These are phyloP conservation scores for Trapa incisa DNA, from an alignment of 345 rosid genomes.

Conservation along the genomic window DNA sequence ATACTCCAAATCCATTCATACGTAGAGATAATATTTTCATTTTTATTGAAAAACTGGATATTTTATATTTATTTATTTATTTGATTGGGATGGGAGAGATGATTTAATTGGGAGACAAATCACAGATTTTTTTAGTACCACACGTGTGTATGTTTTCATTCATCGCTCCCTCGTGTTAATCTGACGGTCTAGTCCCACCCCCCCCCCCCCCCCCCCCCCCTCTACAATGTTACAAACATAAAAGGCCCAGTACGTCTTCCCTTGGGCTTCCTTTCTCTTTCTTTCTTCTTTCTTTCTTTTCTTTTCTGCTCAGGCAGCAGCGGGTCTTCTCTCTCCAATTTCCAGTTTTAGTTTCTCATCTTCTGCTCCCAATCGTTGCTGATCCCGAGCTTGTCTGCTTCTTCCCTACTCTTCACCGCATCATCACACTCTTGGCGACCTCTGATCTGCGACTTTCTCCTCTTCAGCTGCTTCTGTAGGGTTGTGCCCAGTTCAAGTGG, in stretches of 20 bases:
- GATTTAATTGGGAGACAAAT: no score
- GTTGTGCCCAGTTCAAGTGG: not conserved
- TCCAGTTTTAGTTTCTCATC: not conserved
- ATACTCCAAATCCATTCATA: no score
- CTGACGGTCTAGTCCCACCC: conserved; percentile 2
- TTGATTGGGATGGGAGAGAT: no score
- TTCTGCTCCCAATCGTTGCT: not conserved
- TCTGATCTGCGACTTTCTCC: not conserved
- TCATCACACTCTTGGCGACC: not conserved
- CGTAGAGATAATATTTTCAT: no score
- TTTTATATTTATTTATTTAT: no score
- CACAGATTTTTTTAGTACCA: not conserved
- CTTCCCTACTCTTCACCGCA: not conserved
- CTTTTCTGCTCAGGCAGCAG: no score
- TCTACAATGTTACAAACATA: conserved; percentile 24
- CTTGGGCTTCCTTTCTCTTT: not conserved
- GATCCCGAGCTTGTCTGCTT: not conserved
- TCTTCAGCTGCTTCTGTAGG: not conserved
- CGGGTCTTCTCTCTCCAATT: not conserved
- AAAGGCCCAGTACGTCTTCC: conserved; percentile 17
- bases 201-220: not conserved
- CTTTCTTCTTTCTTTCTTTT: not conserved
- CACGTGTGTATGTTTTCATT: conserved; percentile 3
- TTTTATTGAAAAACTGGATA: no score
- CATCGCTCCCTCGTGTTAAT: not conserved